Base-by-base conservation (phyloP, 192 early-diverging fungal genomes). In the Haplosporangium gracile region DNA sequence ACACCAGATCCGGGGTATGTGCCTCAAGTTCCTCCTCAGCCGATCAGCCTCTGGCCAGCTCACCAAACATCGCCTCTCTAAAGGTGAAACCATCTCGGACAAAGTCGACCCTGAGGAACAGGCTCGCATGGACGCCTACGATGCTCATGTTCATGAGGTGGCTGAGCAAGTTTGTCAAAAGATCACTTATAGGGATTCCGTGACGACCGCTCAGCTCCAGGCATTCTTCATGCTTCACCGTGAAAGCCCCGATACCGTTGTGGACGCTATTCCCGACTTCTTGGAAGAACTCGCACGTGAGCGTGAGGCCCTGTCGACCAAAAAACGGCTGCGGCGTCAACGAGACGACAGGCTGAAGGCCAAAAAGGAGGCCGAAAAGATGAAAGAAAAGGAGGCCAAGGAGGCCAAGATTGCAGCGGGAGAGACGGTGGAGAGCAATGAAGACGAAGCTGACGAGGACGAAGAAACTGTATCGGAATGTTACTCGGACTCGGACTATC, bases 1-100 rank as follows among this genome's bases (percentile, higher is more conserved):
- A 38, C 79, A 77, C 45, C 91, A 91, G 81, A 82, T 90, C 65
- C 70, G 72, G 5, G 80, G 82, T 8, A 89, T 91, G 88, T 91
- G 83, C 86, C 79, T 86, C 43, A 86, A 86, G 71, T 86, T 86
- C 79, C 77, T 80, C 79, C 71, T 86, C n/a, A 86, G 83, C 34
- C 78, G 83, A 42, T 86, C 83, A 13, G 45, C 83, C 4, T 39
- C 16, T 9, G 63, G 10, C 8, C 29, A 22, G 15, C 18, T 47
- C 36, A 43, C 38, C 26, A 39, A 10, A 72, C n/a, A 32, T 36
- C 15, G 72, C 40, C 29, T 49, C 29, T 4, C 65, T 26, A 24
- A n/a, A 34, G 26, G 13, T 22, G 45, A 8, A 18, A 2, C 45
- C 20, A 1, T 29, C n/a, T 38, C 65, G 22, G 68, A 40, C 1